These are phyloP conservation scores for Solanum gandarillasii DNA, from an alignment of 257 asterid species.

Conservation along the genomic window DNA sequence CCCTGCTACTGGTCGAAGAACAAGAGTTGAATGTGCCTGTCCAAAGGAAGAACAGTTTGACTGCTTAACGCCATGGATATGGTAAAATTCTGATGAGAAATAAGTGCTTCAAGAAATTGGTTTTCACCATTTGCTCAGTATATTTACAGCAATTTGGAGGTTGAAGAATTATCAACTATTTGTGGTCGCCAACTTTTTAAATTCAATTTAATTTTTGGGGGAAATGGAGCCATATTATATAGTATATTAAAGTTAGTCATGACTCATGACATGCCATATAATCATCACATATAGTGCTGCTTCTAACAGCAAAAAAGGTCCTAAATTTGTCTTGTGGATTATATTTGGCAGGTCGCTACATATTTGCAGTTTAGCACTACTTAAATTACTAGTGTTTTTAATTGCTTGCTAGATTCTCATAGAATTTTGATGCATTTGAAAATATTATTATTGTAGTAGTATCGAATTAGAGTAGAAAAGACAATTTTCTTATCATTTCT, in stretches of 20 bases:
- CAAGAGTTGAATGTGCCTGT: background rate
- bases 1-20: background rate
- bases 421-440: background rate
- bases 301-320: background rate
- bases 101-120: background rate
- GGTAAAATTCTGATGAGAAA: background rate
- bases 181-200: too few species aligned
- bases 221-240: too few species aligned
- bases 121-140: background rate
- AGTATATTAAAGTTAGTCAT: too few species aligned
- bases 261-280: too few species aligned
- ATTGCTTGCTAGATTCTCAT: background rate
- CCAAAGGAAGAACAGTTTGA: background rate
- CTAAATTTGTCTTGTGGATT: background rate
- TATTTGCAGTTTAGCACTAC: background rate
- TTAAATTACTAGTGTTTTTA: background rate
- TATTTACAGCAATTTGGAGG: background rate
- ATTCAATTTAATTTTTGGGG: too few species aligned
- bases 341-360: background rate
- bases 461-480: background rate
- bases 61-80: background rate
- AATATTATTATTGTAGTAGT: background rate
- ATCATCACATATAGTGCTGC: background rate
- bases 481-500: background rate
- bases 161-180: background rate